Conservation (phyloP, 1,284 basidiomycete genomes). For the Apiotrichum gamsii region DNA sequence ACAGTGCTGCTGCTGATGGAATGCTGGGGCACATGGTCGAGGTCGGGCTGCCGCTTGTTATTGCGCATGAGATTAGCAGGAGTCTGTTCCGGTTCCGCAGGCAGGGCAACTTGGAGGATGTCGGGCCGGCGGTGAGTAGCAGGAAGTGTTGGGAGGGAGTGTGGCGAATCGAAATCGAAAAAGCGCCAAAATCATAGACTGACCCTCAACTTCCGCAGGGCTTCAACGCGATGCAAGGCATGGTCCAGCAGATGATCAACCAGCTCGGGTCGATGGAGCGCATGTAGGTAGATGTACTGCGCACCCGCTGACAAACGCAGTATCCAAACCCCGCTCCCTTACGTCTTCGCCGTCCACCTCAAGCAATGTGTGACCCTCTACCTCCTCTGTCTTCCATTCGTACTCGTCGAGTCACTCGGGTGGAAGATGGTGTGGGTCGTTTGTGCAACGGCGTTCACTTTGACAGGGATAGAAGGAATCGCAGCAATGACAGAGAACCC, state of each 20-base stretch:
- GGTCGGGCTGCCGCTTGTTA: constrained; percentile 33
- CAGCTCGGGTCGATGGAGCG: constrained; percentile 79
- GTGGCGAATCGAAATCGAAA: too few relatives aligned
- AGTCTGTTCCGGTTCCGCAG: constrained; percentile 65
- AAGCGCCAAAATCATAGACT: too few relatives aligned
- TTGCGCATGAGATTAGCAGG: constrained; percentile 66
- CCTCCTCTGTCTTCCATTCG: constrained; percentile 77
- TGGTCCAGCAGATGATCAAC: constrained; percentile 69
- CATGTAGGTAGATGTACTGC: constrained; percentile 45
- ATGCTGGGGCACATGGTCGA: constrained; percentile 38
- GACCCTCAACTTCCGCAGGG: constrained; percentile 52
- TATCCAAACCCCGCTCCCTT: constrained; percentile 42
- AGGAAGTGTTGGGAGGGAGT: too few relatives aligned
- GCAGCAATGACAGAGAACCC: constrained; percentile 89
- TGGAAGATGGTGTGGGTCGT: constrained; percentile 78
- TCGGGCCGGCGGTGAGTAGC: constrained; percentile 68
- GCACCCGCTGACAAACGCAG: background rate
- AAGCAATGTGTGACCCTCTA: constrained; percentile 89
- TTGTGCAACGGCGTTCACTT: constrained; percentile 71
- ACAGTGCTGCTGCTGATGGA: background rate
- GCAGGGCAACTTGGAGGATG: constrained; percentile 70
- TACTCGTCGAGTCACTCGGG: constrained; percentile 57
- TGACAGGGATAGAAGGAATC: constrained; percentile 69
- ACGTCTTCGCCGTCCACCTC: constrained; percentile 64
- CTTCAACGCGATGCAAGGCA: constrained; percentile 62